phyloP scores from a whole-genome alignment of 495 filamentous ascomycete species.

The Pseudomonodictys pantanalensis region DNA sequence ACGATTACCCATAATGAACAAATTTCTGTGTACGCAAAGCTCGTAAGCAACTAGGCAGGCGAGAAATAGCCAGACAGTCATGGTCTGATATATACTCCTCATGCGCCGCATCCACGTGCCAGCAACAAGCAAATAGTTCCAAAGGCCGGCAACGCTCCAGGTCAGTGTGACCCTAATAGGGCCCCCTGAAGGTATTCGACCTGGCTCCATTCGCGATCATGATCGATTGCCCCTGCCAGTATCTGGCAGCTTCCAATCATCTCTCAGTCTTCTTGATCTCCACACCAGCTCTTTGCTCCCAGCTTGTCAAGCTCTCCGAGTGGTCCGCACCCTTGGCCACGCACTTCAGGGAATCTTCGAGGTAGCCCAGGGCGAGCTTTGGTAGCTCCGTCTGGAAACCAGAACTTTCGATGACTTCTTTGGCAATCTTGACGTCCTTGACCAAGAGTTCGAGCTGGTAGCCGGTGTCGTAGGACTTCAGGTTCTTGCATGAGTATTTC shows the following conservation, averaged over 20 bases:
- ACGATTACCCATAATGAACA: too few relatives aligned
- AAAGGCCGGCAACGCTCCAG: too few relatives aligned
- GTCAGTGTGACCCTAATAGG: too few relatives aligned
- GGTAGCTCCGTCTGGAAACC: constrained; percentile 31
- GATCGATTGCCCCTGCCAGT: too few relatives aligned
- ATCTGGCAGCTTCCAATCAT: neutral
- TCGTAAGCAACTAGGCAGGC: too few relatives aligned
- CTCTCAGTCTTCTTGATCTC: constrained; percentile 31
- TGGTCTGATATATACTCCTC: too few relatives aligned
- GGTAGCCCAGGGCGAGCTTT: constrained; percentile 17
- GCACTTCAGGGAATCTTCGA: constrained; percentile 27
- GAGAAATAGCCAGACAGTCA: too few relatives aligned
- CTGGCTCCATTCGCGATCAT: too few relatives aligned
- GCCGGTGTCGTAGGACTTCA: constrained; percentile 30
- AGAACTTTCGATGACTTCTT: constrained; percentile 35
- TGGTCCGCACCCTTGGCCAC: constrained; percentile 34
- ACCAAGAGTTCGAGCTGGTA: constrained; percentile 35
- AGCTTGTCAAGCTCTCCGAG: constrained; percentile 34
- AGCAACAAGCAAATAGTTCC: too few relatives aligned
- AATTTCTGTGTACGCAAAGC: too few relatives aligned
- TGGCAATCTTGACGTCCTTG: constrained; percentile 38
- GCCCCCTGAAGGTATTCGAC: too few relatives aligned
- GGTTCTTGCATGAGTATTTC: constrained; percentile 31
- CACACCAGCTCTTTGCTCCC: constrained; percentile 37
- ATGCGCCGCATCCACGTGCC: too few relatives aligned